phyloP scores from a whole-genome alignment of 805 yeast genomes.

The Wickerhamiella domercqiae region DNA sequence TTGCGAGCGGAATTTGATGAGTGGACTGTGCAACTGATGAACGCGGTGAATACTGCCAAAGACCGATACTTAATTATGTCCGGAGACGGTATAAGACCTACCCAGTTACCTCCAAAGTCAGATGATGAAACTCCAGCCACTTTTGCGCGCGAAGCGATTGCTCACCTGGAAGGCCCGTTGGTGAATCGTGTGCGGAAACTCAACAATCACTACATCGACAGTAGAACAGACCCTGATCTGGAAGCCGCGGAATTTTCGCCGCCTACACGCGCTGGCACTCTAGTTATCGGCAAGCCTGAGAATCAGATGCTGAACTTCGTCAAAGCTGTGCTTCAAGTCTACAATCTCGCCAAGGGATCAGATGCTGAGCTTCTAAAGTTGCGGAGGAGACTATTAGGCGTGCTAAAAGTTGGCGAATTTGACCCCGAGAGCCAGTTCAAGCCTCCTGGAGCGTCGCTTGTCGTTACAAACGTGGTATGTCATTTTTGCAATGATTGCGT shows the following conservation, averaged over 20 bases:
- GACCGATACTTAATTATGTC: conserved; percentile 4
- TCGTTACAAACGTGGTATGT: conserved; percentile 57
- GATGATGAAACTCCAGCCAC: conserved; percentile 3
- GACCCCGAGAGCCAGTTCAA: conserved; percentile 54
- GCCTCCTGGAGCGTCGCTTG: conserved; percentile 60
- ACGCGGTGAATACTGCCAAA: conserved; percentile 39
- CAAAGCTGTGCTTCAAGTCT: conserved; percentile 58
- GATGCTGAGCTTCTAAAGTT: conserved; percentile 59
- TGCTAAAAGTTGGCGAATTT: conserved; percentile 76
- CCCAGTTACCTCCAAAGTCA: conserved; percentile 11
- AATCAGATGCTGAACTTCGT: conserved; percentile 73
- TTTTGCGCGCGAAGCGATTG: conserved; percentile 23
- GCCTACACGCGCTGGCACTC: conserved; percentile 59
- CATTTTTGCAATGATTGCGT: conserved; percentile 58
- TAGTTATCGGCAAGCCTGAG: conserved; percentile 33
- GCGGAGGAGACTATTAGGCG: conserved; percentile 53
- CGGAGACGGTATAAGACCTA: not conserved
- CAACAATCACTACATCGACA: conserved; percentile 54
- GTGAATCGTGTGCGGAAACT: conserved; percentile 51
- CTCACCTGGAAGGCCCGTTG: conserved; percentile 46
- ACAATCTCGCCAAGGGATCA: conserved; percentile 47
- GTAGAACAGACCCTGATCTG: conserved; percentile 39
- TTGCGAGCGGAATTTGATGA: conserved; percentile 73
- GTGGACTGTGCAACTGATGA: conserved; percentile 68
- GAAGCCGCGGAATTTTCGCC: conserved; percentile 51